Evolutionary conservation across 208 protist genomes (phyloP).

Genomic region (Naegleria lovaniensis): DNA sequence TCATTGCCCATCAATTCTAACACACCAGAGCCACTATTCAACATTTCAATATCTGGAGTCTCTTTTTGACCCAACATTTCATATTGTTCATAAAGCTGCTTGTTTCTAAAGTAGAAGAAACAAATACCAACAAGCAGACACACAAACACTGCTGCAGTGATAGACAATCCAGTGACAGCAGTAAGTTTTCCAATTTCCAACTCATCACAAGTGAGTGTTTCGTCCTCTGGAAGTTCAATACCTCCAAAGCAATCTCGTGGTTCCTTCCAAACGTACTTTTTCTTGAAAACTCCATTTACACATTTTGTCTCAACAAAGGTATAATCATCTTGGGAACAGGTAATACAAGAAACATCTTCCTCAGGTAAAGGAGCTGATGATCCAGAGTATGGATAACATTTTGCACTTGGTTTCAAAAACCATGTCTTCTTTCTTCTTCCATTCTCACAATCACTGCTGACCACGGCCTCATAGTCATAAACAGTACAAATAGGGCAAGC

Average conservation of each 20-base stretch:
- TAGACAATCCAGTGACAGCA: background rate
- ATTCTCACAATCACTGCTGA: background rate
- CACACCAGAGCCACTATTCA: background rate
- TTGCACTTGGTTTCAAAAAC: background rate
- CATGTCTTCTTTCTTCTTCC: background rate
- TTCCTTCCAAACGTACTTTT: constrained; percentile 14
- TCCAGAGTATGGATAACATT: background rate
- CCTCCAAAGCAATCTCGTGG: background rate
- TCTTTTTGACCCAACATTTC: background rate
- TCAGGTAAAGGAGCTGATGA: background rate
- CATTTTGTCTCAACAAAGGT: background rate
- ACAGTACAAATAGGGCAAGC: background rate
- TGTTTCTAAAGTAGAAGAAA: background rate
- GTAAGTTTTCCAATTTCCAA: background rate
- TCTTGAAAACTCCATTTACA: background rate
- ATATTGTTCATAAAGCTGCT: background rate
- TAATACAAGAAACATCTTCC: background rate
- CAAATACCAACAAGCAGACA: background rate
- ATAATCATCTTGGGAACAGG: background rate
- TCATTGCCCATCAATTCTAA: background rate
- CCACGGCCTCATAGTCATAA: background rate
- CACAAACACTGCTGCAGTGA: background rate
- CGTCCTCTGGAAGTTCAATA: background rate
- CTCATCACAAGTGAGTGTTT: background rate
- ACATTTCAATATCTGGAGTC: background rate